phyloP scores from a whole-genome alignment of 805 yeast species.

The Millerozyma miso region DNA sequence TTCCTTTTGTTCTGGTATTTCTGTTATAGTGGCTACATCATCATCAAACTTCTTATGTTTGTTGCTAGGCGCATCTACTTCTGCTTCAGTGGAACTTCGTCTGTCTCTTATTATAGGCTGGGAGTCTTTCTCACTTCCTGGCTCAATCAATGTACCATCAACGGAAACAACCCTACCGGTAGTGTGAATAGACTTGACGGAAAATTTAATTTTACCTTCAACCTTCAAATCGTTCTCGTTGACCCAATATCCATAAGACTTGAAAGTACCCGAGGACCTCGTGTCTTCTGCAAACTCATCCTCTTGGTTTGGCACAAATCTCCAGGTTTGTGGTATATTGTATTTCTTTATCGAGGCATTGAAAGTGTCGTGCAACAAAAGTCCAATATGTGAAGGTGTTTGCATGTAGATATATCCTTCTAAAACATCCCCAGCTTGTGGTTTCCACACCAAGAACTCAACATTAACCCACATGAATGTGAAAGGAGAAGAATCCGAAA shows the following conservation, averaged over 20 bases:
- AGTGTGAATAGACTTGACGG: conserved; percentile 65
- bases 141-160: conserved; percentile 76
- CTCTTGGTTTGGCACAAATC: conserved; percentile 72
- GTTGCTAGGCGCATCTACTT: conserved; percentile 4
- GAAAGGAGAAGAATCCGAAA: conserved; percentile 80
- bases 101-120: conserved; percentile 49
- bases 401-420: conserved; percentile 91
- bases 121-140: conserved; percentile 52
- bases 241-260: conserved; percentile 82
- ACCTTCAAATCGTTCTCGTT: conserved; percentile 70
- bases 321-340: conserved; percentile 84
- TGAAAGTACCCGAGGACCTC: conserved; percentile 27
- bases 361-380: conserved; percentile 87
- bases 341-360: conserved; percentile 87
- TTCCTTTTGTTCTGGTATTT: conserved; percentile 13
- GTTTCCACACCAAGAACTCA: conserved; percentile 85
- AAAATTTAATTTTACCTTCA: conserved; percentile 79
- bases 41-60: conserved; percentile 48
- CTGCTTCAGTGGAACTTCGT: conserved; percentile 23
- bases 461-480: conserved; percentile 83
- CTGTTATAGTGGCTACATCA: conserved; percentile 11
- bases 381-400: conserved; percentile 91
- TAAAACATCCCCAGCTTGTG: conserved; percentile 77
- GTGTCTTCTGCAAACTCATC: conserved; percentile 43
- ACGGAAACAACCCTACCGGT: conserved; percentile 81